Base-by-base conservation (phyloP, 345 rosid genomes). In the Acer campestre region DNA sequence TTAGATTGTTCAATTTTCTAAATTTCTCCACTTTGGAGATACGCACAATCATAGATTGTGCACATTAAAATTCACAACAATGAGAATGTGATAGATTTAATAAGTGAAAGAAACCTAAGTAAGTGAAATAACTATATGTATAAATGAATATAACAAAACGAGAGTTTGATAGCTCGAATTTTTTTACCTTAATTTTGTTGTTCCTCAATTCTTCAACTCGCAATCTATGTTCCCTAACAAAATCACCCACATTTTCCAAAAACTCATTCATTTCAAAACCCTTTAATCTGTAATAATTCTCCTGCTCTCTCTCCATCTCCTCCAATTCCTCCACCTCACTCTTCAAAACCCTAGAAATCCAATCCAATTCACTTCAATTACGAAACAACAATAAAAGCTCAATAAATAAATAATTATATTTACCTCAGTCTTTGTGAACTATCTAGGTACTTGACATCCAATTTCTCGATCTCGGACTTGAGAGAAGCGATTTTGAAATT, bases 241-340 rank as follows among this genome's bases (percentile, higher is more conserved):
- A 90, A 53, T 61, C 73, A 70, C 82, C 79, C 56, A 77, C 88
- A 56, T 67, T 78, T 75, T 79, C 77, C 71, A 71, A 83, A 29
- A 92, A 92, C 25, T 48, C 87, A 22, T 83, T 77, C 90, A 92
- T 94, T 81, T 94, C 92, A 4, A 23, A 31, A 20, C 71, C 53
- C 78, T 84, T 90, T 61, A 53, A 55, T 13, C 70, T 72, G 68
- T 92, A 94, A 62, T 80, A 87, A 78, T 74, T 82, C 16, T 90
- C 87, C 82, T 83, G 87, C 76, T 88, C 94, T 80, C 85, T 70
- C 69, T 87, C 89, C 75, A 68, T 6, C 75, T 79, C 86, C 80
- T 85, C 90, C 68, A 88, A 79, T 82, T 90, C 94, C 75, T 82
- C 90, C 70, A 90, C 73, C 77, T 86, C 93, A 61, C 80, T 71